Conservation (phyloP, 768 basidiomycete genomes). For the Kockovaella imperatae region DNA sequence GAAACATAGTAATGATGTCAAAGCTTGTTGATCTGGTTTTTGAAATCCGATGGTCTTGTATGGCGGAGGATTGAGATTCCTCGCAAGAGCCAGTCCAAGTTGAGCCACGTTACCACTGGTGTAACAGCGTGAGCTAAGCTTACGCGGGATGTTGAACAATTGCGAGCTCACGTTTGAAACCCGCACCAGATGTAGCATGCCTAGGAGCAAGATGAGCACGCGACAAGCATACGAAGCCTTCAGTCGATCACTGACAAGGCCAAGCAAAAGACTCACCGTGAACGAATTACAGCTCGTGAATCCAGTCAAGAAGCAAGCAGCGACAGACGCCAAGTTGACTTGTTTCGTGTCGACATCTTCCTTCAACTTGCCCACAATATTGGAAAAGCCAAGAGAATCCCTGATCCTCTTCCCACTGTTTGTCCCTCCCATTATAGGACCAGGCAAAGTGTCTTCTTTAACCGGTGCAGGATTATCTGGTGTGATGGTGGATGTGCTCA, state of each 20-base stretch:
- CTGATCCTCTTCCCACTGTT: too few relatives aligned
- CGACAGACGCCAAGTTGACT: not conserved
- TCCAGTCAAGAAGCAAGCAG: slow-evolving; percentile 22
- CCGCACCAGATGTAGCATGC: slow-evolving; percentile 44
- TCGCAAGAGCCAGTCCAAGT: slow-evolving; percentile 70
- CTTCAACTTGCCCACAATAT: too few relatives aligned
- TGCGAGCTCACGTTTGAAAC: slow-evolving; percentile 34
- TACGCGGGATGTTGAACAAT: slow-evolving; percentile 1
- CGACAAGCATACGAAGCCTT: not conserved
- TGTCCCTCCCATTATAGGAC: too few relatives aligned
- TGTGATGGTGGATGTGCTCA: too few relatives aligned
- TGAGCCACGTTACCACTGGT: slow-evolving; percentile 48
- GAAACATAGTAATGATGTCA: slow-evolving; percentile 72
- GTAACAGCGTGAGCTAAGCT: not conserved
- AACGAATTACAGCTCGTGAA: slow-evolving; percentile 14
- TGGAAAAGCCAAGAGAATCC: too few relatives aligned
- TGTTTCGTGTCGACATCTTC: slow-evolving; percentile 1
- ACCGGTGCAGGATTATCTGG: too few relatives aligned
- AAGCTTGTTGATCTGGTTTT: slow-evolving; percentile 71
- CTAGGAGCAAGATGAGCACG: slow-evolving; percentile 3
- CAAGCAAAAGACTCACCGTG: slow-evolving; percentile 10
- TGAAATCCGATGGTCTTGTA: slow-evolving; percentile 58
- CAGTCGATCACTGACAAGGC: not conserved
- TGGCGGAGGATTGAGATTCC: slow-evolving; percentile 53
- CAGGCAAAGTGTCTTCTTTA: too few relatives aligned